Base-by-base conservation (phyloP, 352 stramenopile genomes). In the Pythium biforme region DNA sequence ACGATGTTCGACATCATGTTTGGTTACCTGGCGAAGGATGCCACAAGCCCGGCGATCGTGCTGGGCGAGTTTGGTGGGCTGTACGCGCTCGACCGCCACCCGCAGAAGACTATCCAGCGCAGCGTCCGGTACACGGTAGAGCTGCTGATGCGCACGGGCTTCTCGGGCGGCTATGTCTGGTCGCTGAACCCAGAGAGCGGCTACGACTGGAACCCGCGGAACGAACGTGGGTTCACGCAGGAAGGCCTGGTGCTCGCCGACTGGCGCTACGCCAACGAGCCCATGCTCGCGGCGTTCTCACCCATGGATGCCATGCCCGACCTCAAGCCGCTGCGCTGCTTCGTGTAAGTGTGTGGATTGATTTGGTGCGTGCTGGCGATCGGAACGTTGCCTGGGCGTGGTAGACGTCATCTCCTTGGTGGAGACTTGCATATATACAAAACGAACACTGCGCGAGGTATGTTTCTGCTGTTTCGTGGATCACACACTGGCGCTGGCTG, bases 401-500 rank as follows among this genome's bases (percentile, higher is more conserved):
- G 31, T 37, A 8, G 31, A 14, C 31, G 31, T 10, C 7, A 1
- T 37, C 31, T 37, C 14, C 31, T 37, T 37, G 2, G 31, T 37
- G 2, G 31, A 37, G 31, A 10, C 3, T 37, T 37, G 31, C n/a
- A n/a, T n/a, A 37, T 37, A 37, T 12, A 12, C 31, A 37, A 10
- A 10, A 34, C 31, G 3, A 11, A 0, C 37, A n/a, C 37, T 34
- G 31, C 20, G 20, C 4, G 25, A 49, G 2, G 8, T 7, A 0
- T 33, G 31, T n/a, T 26, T 27, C 26, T 49, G 19, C 23, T 25
- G 7, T 15, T 49, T 26, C n/a, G 15, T 27, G 41, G 23, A 17
- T 84, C 65, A 91, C 7, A 89, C 81, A 37, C 81, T 91, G 19
- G 74, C 81, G 64, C 81, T 91, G 3, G 79, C 78, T 39, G 79